Percentiles rank a stretch among this genome's conserved stretches.
phyloP scores from a whole-genome alignment of 2,329 filamentous ascomycete species.

The Fusarium metavorans region DNA sequence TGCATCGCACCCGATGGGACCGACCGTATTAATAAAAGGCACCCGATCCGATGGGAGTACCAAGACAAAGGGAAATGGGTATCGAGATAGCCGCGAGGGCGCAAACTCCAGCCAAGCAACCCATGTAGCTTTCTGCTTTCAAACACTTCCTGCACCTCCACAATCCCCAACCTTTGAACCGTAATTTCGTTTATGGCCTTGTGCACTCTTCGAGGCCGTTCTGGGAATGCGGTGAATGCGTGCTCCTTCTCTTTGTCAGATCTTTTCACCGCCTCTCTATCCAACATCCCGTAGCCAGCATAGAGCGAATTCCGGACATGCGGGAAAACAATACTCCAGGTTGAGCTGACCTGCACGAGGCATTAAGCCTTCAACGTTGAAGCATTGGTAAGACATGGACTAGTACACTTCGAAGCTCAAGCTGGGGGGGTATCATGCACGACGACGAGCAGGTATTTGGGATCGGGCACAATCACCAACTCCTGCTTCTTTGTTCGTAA shows the following conservation, averaged over 20 bases:
- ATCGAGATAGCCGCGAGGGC: constrained; percentile 25
- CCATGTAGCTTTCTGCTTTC: constrained; percentile 15
- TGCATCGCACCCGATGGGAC: constrained; percentile 27
- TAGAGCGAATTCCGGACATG: constrained; percentile 10
- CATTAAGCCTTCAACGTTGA: constrained; percentile 14
- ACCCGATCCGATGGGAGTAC: constrained; percentile 22
- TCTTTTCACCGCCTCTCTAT: constrained; percentile 20
- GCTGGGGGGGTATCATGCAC: constrained; percentile 84
- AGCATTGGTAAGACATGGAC: constrained; percentile 30
- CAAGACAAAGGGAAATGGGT: constrained; percentile 27
- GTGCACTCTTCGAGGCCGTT: constrained; percentile 22
- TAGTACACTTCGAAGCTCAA: constrained; percentile 50
- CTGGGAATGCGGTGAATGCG: constrained; percentile 17
- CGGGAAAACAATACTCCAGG: constrained; percentile 8
- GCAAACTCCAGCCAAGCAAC: constrained; percentile 32
- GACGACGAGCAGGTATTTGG: constrained; percentile 82
- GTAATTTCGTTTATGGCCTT: constrained; percentile 24
- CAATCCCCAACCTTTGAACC: constrained; percentile 8
- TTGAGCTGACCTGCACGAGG: constrained; percentile 23
- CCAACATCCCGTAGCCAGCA: constrained; percentile 13
- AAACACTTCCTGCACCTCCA: constrained; percentile 6
- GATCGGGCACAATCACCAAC: constrained; percentile 83
- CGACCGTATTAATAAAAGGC: constrained; percentile 20
- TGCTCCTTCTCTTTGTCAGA: constrained; percentile 21
- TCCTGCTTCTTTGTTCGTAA: constrained; percentile 88